phyloP scores from a whole-genome alignment of 495 filamentous ascomycete genomes.

The Aspergillus avenaceus region DNA sequence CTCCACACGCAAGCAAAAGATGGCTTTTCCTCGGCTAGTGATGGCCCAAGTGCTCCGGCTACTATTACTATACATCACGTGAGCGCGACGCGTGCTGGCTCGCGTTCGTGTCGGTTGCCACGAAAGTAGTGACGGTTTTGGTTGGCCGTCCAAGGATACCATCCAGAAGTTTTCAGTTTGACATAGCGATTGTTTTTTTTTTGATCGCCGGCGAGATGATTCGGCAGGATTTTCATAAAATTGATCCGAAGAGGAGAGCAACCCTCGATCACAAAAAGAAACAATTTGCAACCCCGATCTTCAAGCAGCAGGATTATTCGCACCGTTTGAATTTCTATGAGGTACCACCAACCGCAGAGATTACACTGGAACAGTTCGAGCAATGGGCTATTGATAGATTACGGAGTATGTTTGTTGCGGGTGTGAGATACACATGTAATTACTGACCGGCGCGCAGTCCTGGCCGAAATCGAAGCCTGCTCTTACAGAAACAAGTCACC shows the following conservation, averaged over 20 bases:
- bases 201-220: constrained; percentile 52
- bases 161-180: background rate
- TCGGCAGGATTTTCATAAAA: constrained; percentile 64
- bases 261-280: constrained; percentile 74
- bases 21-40: constrained; percentile 1
- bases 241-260: constrained; percentile 76
- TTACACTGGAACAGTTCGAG: constrained; percentile 96
- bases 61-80: constrained; percentile 1
- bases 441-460: constrained; percentile 53
- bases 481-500: constrained; percentile 85
- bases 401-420: constrained; percentile 50
- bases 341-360: constrained; percentile 82
- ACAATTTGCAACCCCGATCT: constrained; percentile 73
- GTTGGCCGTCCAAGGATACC: background rate
- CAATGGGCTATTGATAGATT: constrained; percentile 98
- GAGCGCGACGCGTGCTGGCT: background rate
- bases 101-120: background rate
- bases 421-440: background rate
- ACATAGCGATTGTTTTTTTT: background rate
- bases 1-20: background rate
- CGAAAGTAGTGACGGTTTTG: too few species aligned
- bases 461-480: constrained; percentile 93
- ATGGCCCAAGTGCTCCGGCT: constrained; percentile 1
- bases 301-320: constrained; percentile 70
- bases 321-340: constrained; percentile 91